Evolutionary conservation across 2,329 filamentous ascomycete genomes (phyloP).

Genomic region (Phialocephala subalpina): DNA sequence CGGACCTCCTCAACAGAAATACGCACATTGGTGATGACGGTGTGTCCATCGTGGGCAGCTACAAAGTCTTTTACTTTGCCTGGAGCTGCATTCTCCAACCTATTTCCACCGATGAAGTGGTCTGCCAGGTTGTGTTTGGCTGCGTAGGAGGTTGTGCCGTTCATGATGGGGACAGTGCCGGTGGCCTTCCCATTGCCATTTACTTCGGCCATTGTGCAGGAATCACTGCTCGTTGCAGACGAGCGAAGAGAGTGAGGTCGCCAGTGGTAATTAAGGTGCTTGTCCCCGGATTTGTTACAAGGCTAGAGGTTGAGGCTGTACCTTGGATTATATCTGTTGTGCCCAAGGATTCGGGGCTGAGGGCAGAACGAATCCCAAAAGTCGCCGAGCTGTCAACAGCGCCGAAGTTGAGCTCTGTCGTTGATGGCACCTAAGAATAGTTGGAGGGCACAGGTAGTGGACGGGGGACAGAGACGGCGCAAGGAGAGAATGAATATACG

Average conservation of each 20-base stretch:
- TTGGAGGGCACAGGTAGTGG: background rate
- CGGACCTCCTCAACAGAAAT: background rate
- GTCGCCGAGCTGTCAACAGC: conserved; percentile 19
- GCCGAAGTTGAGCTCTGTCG: conserved; percentile 18
- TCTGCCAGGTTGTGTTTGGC: conserved; percentile 84
- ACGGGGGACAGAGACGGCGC: background rate
- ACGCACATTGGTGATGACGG: conserved; percentile 95
- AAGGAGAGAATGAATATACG: conserved; percentile 8
- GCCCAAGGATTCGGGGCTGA: conserved; percentile 19
- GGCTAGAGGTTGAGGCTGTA: conserved; percentile 8
- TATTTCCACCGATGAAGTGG: conserved; percentile 97
- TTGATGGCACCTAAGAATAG: conserved; percentile 6
- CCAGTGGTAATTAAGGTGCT: conserved; percentile 33
- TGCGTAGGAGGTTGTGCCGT: conserved; percentile 73
- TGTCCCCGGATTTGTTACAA: conserved; percentile 15
- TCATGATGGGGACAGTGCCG: conserved; percentile 58
- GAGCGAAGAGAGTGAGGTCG: conserved; percentile 37
- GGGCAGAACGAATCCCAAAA: conserved; percentile 11
- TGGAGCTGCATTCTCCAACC: conserved; percentile 79
- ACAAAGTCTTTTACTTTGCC: conserved; percentile 98
- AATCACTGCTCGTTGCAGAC: conserved; percentile 37
- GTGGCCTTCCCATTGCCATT: conserved; percentile 45
- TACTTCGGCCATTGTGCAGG: conserved; percentile 56
- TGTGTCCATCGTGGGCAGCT: conserved; percentile 87
- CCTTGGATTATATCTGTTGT: conserved; percentile 18